These are phyloP conservation scores for Cupressus sempervirens DNA, from an alignment of 75 land plant genomes.

Conservation along the genomic window DNA sequence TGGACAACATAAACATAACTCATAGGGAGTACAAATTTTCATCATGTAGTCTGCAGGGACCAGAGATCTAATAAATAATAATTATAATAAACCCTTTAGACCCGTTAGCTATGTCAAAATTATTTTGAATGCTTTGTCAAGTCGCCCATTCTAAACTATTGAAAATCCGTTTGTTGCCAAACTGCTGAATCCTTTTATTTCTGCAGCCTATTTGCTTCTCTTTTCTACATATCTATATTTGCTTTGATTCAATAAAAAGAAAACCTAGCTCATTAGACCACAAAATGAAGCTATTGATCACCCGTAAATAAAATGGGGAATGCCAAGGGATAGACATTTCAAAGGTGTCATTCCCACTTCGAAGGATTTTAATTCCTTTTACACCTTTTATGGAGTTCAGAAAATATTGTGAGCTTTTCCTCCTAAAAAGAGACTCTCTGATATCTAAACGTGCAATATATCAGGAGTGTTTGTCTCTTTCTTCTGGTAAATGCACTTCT, in stretches of 20 bases:
- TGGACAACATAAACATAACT: neutral
- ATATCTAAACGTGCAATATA: neutral
- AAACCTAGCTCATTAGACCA: neutral
- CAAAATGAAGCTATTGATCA: neutral
- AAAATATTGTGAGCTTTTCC: neutral
- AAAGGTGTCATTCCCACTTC: neutral
- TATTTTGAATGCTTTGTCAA: too few relatives aligned
- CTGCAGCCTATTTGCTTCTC: too few relatives aligned
- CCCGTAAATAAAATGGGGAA: neutral
- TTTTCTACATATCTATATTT: too few relatives aligned
- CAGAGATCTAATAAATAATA: too few relatives aligned
- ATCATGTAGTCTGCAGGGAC: too few relatives aligned
- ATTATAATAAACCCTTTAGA: too few relatives aligned
- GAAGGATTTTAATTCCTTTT: neutral
- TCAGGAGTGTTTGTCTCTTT: neutral
- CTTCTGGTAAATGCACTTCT: neutral
- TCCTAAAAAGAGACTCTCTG: neutral
- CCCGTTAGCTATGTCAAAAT: too few relatives aligned
- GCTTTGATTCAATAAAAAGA: too few relatives aligned
- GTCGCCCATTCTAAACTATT: too few relatives aligned
- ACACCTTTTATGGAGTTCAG: neutral
- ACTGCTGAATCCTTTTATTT: too few relatives aligned
- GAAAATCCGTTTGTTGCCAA: too few relatives aligned
- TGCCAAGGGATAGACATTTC: neutral
- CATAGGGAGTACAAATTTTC: neutral